Base-by-base conservation (phyloP, 148 eudicot genomes). In the Mesembryanthemum crystallinum region DNA sequence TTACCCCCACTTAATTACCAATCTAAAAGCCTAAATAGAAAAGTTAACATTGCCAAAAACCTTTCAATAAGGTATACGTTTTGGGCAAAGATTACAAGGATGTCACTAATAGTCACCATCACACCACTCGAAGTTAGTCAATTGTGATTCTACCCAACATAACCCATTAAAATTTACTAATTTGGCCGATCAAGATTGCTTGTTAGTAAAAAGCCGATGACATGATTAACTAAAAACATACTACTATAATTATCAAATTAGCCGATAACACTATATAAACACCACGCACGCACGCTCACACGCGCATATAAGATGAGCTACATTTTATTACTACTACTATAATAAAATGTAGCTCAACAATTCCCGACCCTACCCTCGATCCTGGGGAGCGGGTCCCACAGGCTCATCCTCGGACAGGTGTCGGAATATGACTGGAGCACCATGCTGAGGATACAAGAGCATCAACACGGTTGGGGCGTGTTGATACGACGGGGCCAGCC, bases 361-460 rank as follows among this genome's bases (percentile, higher is more conserved):
- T 76, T n/a, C n/a, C n/a, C n/a, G n/a, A n/a, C 63, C 76, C 8
- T 62, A 74, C 74, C 69, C 72, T 78, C 69, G 79, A 76, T 57
- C 76, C 57, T 63, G 20, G 1, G 17, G 32, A 0, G 28, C 7
- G 4, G 74, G 14, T 1, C 25, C 72, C 69, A 14, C 62, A 8
- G 10, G 25, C 17, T 76, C 18, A 10, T 63, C 72, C 20, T 77
- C 57, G 0, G 63, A 65, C 81, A 89, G 42, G 58, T 64, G 85
- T 67, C 84, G 82, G 12, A 94, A 94, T 33, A 92, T 61, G 69
- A 94, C 72, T 8, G 97, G 98, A 0, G 98, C 98, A 0, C 98
- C 98, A 15, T 92, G 83, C 76, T 94, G 98, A 5, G 98, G 97
- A 78, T 92, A 84, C 0, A 94, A 88, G 32, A 94, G 89, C 95